These are phyloP conservation scores for Karstenula rhodostoma DNA, from an alignment of 2,329 filamentous ascomycete species.

Conservation along the genomic window DNA sequence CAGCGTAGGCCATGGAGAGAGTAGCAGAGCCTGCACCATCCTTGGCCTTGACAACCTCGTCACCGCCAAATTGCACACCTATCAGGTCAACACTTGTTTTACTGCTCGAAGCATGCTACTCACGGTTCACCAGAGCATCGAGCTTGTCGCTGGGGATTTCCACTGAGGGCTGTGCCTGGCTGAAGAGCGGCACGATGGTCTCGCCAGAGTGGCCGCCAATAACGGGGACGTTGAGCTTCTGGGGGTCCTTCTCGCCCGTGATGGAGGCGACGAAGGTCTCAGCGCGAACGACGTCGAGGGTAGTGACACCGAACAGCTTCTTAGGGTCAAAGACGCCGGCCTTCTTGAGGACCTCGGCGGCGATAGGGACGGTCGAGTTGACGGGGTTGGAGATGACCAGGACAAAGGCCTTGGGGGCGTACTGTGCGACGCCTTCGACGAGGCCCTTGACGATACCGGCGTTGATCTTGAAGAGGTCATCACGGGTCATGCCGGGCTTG, in stretches of 20 bases:
- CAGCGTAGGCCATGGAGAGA: slow-evolving; percentile 94
- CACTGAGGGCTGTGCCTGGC: slow-evolving; percentile 81
- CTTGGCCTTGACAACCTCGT: slow-evolving; percentile 96
- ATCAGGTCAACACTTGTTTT: slow-evolving; percentile 14
- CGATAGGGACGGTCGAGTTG: slow-evolving; percentile 98
- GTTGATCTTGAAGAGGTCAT: slow-evolving; percentile 99
- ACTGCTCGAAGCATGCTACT: slow-evolving; percentile 35
- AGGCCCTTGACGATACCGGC: slow-evolving; percentile 96
- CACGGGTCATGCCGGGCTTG: slow-evolving; percentile 99
- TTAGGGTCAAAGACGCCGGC: slow-evolving; percentile 93
- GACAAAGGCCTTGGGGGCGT: slow-evolving; percentile 90
- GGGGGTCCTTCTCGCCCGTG: slow-evolving; percentile 80
- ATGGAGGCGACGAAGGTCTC: slow-evolving; percentile 95
- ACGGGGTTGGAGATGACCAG: slow-evolving; percentile 99
- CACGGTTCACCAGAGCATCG: slow-evolving; percentile 85
- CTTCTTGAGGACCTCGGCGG: slow-evolving; percentile 93
- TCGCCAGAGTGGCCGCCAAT: slow-evolving; percentile 97
- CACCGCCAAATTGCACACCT: slow-evolving; percentile 94
- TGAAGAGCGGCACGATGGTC: slow-evolving; percentile 98
- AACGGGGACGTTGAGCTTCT: slow-evolving; percentile 86
- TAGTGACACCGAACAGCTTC: slow-evolving; percentile 98
- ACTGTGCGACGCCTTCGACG: slow-evolving; percentile 85
- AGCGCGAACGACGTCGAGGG: slow-evolving; percentile 95
- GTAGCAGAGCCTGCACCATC: slow-evolving; percentile 90
- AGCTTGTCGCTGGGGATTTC: slow-evolving; percentile 89